Conservation (phyloP, 2,329 filamentous ascomycete genomes). For the Ambrosiella xylebori region DNA sequence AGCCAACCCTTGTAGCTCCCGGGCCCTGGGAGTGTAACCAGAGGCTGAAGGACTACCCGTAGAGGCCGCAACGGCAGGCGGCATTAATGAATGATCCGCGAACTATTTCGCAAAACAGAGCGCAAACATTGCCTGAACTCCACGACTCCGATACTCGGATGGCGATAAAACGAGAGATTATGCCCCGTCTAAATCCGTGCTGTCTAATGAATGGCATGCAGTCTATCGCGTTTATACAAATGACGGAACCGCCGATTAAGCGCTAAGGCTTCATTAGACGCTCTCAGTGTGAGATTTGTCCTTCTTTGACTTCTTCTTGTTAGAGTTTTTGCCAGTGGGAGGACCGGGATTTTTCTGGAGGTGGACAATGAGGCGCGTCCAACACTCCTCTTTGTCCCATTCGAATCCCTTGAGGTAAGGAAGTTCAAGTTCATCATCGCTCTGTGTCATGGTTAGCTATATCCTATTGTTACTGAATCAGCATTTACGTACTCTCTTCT, state of each 20-base stretch:
- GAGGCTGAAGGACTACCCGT: no score
- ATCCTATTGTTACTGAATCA: not conserved
- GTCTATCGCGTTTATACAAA: not conserved
- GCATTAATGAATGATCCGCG: no score
- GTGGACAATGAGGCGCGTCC: constrained; percentile 69
- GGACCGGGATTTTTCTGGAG: constrained; percentile 53
- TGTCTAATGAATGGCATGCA: not conserved
- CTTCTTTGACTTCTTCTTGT: constrained; percentile 52
- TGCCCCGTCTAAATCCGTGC: not conserved
- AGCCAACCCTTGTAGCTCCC: no score
- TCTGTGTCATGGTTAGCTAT: constrained; percentile 28
- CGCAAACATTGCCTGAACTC: no score
- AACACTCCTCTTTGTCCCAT: constrained; percentile 88
- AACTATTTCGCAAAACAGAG: no score
- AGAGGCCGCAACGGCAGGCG: no score
- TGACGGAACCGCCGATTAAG: not conserved
- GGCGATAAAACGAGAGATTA: no score
- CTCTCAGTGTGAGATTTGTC: constrained; percentile 12
- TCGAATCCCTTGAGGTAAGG: constrained; percentile 88
- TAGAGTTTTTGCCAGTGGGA: constrained; percentile 23
- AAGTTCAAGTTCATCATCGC: constrained; percentile 76
- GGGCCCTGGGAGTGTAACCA: no score
- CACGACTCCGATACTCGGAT: no score
- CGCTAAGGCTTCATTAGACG: constrained; percentile 15
- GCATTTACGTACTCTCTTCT: constrained; percentile 61